Evolutionary conservation across 2,329 filamentous ascomycete species (phyloP).

Genomic region (Alternaria infectoria): DNA sequence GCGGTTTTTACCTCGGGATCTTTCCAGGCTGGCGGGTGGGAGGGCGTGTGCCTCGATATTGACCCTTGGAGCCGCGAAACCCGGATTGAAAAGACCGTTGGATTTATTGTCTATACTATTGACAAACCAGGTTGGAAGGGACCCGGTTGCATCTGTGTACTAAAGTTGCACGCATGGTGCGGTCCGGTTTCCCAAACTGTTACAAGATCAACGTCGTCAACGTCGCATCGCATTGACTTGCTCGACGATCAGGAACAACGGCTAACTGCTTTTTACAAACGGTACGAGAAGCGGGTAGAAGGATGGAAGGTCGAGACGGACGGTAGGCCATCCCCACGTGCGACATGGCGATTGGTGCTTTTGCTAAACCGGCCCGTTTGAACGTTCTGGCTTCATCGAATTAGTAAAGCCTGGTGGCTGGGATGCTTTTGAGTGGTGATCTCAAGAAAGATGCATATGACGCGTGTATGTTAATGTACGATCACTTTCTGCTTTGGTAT

Average conservation of each 20-base stretch:
- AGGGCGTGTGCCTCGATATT: conserved; percentile 7
- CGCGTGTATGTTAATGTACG: neutral
- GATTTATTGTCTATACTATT: conserved; percentile 1
- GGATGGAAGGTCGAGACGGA: conserved; percentile 3
- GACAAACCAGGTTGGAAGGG: neutral
- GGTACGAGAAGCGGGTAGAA: conserved; percentile 4
- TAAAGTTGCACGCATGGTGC: neutral
- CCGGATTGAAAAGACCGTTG: neutral
- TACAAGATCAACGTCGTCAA: conserved; percentile 2
- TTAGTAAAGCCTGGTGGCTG: conserved; percentile 6
- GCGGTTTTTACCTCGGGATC: conserved; percentile 19
- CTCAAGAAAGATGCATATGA: neutral
- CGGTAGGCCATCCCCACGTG: conserved; percentile 4
- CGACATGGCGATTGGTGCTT: conserved; percentile 10
- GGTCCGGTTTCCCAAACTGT: neutral
- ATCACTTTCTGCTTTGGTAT: conserved; percentile 4
- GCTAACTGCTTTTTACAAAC: conserved; percentile 3
- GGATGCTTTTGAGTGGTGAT: conserved; percentile 4
- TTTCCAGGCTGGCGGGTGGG: conserved; percentile 15
- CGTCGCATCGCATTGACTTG: conserved; percentile 3
- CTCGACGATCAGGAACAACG: neutral
- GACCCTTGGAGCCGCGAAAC: conserved; percentile 6
- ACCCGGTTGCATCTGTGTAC: neutral
- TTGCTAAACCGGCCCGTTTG: conserved; percentile 5
- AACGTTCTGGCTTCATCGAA: conserved; percentile 3